Conservation (phyloP, 805 yeast species). For the Kuraishia piskuri region DNA sequence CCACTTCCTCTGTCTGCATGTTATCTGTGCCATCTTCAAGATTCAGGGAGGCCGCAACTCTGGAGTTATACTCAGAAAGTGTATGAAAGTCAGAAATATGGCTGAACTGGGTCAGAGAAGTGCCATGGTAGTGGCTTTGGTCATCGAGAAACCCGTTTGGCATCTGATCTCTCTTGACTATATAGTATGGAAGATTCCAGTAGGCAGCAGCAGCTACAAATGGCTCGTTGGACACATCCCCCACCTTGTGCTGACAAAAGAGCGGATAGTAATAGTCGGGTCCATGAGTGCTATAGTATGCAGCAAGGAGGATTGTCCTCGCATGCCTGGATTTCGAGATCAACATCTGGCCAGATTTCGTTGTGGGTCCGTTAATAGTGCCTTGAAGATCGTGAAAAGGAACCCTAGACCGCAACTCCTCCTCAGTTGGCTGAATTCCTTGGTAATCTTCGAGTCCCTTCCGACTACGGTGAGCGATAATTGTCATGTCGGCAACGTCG, state of each 20-base stretch:
- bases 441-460: conserved; percentile 15
- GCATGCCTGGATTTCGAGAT: conserved; percentile 48
- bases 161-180: conserved; percentile 34
- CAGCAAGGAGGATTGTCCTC: conserved; percentile 42
- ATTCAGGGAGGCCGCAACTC: background rate
- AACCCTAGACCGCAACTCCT: conserved; percentile 11
- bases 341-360: conserved; percentile 59
- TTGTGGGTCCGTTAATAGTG: conserved; percentile 51
- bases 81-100: conserved; percentile 27
- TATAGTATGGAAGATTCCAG: conserved; percentile 39
- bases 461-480: conserved; percentile 25
- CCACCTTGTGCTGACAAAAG: conserved; percentile 52
- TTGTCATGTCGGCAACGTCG: conserved; percentile 39
- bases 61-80: background rate
- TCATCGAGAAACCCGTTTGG: background rate
- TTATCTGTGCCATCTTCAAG: too few species aligned
- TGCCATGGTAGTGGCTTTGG: conserved; percentile 25
- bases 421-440: conserved; percentile 7
- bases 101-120: conserved; percentile 41
- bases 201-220: conserved; percentile 61
- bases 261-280: conserved; percentile 50
- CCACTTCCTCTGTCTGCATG: too few species aligned
- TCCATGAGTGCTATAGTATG: conserved; percentile 54
- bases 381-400: conserved; percentile 56
- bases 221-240: conserved; percentile 83